phyloP scores from a whole-genome alignment of 495 filamentous ascomycete species.

The Rusavskia elegans region DNA sequence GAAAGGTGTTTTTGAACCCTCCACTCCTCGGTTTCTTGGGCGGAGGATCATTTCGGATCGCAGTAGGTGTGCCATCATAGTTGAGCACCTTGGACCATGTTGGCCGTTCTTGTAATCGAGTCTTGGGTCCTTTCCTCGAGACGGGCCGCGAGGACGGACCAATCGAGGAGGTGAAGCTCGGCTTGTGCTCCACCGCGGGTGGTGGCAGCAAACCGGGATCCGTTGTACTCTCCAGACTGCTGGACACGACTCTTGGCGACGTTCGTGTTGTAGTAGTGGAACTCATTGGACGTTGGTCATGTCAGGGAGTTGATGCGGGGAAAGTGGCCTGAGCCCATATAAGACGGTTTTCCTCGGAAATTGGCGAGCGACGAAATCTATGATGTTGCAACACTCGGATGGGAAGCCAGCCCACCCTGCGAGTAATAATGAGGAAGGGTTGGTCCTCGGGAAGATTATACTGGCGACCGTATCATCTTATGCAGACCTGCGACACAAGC shows the following conservation, averaged over 20 bases:
- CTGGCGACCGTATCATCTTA: constrained; percentile 11
- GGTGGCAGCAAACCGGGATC: not conserved
- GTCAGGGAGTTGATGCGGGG: not conserved
- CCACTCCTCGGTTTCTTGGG: constrained; percentile 8
- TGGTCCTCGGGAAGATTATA: constrained; percentile 1
- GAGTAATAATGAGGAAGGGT: constrained; percentile 1
- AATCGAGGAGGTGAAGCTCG: constrained; percentile 3
- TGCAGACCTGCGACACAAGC: constrained; percentile 2
- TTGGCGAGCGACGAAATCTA: not conserved
- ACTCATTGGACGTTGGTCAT: constrained; percentile 1
- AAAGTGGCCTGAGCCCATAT: not conserved
- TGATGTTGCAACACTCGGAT: not conserved
- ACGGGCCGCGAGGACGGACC: not conserved
- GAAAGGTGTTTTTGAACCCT: constrained; percentile 10
- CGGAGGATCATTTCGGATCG: constrained; percentile 3
- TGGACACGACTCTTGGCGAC: not conserved
- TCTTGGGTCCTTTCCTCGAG: not conserved
- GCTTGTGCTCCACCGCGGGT: constrained; percentile 2
- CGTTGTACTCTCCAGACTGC: constrained; percentile 4
- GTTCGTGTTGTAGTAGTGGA: not conserved
- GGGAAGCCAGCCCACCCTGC: constrained; percentile 6
- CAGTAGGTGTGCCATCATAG: not conserved
- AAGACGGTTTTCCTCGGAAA: not conserved
- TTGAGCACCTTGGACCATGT: not conserved
- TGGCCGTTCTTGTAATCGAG: not conserved